These are phyloP conservation scores for Phytophthora vignae DNA, from an alignment of 352 stramenopile genomes.

Conservation along the genomic window DNA sequence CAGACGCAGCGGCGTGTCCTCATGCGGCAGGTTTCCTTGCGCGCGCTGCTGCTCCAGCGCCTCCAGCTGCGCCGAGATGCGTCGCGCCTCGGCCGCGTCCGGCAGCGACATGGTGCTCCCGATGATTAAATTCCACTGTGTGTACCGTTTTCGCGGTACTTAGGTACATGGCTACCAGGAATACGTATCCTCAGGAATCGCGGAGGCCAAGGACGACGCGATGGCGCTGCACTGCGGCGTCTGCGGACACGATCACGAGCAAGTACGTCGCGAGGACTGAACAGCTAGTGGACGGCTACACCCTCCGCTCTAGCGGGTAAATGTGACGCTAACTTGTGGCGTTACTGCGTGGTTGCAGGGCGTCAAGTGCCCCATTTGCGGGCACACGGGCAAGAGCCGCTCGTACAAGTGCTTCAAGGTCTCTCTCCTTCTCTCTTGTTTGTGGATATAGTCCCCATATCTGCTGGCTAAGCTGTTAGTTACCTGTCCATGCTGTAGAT, in stretches of 20 bases:
- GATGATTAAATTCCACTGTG: conserved; percentile 3
- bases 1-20: conserved; percentile 42
- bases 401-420: conserved; percentile 71
- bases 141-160: conserved; percentile 16
- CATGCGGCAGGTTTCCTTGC: conserved; percentile 26
- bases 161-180: conserved; percentile 1
- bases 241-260: conserved; percentile 39
- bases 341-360: conserved; percentile 37
- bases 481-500: conserved; percentile 34
- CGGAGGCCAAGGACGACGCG: conserved; percentile 23
- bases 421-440: neutral
- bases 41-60: conserved; percentile 42
- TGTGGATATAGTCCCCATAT: neutral
- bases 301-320: conserved; percentile 3
- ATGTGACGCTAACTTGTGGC: neutral
- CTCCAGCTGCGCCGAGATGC: conserved; percentile 45
- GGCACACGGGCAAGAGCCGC: conserved; percentile 73
- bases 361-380: conserved; percentile 68
- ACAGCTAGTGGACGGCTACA: neutral
- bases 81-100: conserved; percentile 35
- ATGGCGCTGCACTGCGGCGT: conserved; percentile 27
- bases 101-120: conserved; percentile 25
- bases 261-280: conserved; percentile 25
- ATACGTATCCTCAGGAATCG: neutral
- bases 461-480: neutral